phyloP scores from a whole-genome alignment of 2,329 filamentous ascomycete genomes.

The Beauveria sp. region DNA sequence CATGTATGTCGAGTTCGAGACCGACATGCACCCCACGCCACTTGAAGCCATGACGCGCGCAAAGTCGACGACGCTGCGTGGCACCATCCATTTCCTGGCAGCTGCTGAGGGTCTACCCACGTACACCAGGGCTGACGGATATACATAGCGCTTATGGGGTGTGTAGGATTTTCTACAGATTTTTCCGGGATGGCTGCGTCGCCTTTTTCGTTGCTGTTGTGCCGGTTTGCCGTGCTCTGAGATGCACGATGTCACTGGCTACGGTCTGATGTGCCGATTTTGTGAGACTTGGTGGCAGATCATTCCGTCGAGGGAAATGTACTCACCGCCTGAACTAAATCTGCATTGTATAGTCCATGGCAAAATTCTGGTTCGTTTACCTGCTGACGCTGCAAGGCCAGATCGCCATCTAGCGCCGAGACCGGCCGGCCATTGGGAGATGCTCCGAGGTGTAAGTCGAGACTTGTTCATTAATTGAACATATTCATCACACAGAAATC shows the following conservation, averaged over 20 bases:
- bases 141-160: background rate
- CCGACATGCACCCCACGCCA: background rate
- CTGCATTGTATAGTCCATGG: background rate
- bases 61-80: background rate
- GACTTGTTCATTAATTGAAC: no score
- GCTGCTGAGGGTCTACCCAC: background rate
- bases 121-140: background rate
- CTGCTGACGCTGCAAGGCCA: background rate
- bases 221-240: background rate
- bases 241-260: background rate
- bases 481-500: no score
- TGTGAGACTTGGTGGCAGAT: background rate
- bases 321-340: background rate
- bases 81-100: background rate
- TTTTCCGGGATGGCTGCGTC: background rate
- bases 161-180: background rate
- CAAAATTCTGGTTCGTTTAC: background rate
- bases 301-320: background rate
- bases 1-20: background rate
- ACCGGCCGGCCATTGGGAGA: no score
- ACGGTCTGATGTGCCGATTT: background rate
- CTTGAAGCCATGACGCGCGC: background rate
- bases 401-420: background rate
- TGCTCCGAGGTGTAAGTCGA: no score
- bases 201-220: background rate